Base-by-base conservation (phyloP, 345 rosid genomes). In the Ceriops decandra region DNA sequence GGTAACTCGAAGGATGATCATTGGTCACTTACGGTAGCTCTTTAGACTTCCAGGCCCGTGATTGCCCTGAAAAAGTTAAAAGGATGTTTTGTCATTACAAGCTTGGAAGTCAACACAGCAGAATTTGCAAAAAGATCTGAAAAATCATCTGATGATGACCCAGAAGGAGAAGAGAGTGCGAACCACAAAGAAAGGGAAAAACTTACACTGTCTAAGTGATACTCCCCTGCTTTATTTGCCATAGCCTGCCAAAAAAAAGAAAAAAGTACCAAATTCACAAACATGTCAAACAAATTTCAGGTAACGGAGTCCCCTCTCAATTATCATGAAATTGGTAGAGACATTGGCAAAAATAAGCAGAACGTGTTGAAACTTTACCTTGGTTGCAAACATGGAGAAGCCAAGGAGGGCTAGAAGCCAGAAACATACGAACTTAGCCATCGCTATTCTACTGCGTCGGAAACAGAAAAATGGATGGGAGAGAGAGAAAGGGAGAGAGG, bases 341-440 rank as follows among this genome's bases (percentile, higher is more conserved):
- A 5, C 5, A 8, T 3, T 42, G 17, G 28, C 30, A 8, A 15
- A 22, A 54, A 21, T 22, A 26, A 21, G 22, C 5, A 8, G 7
- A 42, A 6, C 30, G 24, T 27, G 17, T 60, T 9, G 11, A 54
- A 54, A 13, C 60, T 30, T 52, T 77, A 89, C 96, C 82, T 79
- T 28, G 57, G 89, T 74, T 71, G 85, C 89, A 58, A 89, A 80
- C 86, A 85, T 76, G 75, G 83, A 80, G 62, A 85, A 71, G 77
- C 84, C 88, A 77, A 89, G 60, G 83, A 87, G 87, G 46, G 76
- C 82, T 72, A 89, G 49, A 72, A 89, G 76, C 63, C 85, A 70
- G 69, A 81, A 57, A 77, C 79, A 83, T 49, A 67, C 66, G 66
- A 67, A 72, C 76, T 84, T 89, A 24, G 88, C 88, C 92, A 83